phyloP scores from a whole-genome alignment of 768 basidiomycete species.

The Strobilomyces confusus region DNA sequence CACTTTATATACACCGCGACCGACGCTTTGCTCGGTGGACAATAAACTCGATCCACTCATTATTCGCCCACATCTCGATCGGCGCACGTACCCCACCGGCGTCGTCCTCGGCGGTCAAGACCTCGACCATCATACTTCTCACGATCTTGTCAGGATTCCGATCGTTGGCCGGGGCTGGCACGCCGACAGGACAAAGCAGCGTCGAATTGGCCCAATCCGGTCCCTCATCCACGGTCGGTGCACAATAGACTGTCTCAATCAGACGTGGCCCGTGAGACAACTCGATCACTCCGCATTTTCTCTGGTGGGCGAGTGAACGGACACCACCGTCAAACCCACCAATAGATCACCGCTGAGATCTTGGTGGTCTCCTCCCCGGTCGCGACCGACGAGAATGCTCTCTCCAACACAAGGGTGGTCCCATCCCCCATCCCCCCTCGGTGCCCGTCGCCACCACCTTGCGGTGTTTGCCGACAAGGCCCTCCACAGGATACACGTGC shows the following conservation, averaged over 20 bases:
- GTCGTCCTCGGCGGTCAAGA: conserved; percentile 56
- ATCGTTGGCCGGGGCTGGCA: conserved; percentile 45
- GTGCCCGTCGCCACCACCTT: conserved; percentile 60
- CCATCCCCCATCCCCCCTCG: conserved; percentile 62
- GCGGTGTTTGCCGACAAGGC: conserved; percentile 57
- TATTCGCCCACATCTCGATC: too few species aligned
- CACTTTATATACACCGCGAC: conserved; percentile 24
- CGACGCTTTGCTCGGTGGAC: conserved; percentile 14
- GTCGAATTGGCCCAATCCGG: conserved; percentile 53
- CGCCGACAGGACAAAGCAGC: conserved; percentile 64
- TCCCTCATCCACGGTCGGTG: conserved; percentile 61
- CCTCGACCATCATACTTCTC: conserved; percentile 58
- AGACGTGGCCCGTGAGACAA: neutral
- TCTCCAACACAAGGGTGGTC: conserved; percentile 45
- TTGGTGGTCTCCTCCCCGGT: conserved; percentile 36
- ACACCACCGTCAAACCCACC: conserved; percentile 33
- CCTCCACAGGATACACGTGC: conserved; percentile 52
- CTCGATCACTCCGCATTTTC: conserved; percentile 46
- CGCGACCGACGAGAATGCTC: conserved; percentile 32
- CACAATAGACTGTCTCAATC: conserved; percentile 51
- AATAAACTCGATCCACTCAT: conserved; percentile 16
- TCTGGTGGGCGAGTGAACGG: conserved; percentile 35
- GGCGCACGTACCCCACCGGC: too few species aligned
- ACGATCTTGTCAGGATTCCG: conserved; percentile 47
- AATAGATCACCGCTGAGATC: conserved; percentile 55